phyloP scores from a whole-genome alignment of 2,329 filamentous ascomycete species.

The Paecilomyces variotii region DNA sequence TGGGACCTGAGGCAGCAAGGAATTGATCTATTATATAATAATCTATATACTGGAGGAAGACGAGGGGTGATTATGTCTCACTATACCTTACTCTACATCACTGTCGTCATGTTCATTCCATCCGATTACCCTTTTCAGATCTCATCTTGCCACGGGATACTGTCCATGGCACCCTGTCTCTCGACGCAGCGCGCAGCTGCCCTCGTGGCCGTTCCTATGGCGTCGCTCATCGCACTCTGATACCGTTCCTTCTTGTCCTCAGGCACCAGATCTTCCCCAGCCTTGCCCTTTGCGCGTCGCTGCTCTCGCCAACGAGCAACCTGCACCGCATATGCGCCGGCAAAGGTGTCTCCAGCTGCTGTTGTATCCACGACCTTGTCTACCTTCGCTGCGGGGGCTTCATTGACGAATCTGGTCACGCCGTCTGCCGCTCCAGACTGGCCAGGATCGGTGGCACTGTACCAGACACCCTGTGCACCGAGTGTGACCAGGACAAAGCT shows the following conservation, averaged over 20 bases:
- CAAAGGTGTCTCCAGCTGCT: slow-evolving; percentile 89
- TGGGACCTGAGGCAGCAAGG: not conserved
- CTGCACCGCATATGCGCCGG: slow-evolving; percentile 74
- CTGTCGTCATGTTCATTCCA: slow-evolving; percentile 6
- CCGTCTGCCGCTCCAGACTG: slow-evolving; percentile 32
- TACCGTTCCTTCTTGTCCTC: slow-evolving; percentile 29
- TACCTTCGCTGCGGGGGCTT: slow-evolving; percentile 59
- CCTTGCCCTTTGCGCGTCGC: slow-evolving; percentile 41
- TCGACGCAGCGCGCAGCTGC: slow-evolving; percentile 40
- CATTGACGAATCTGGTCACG: slow-evolving; percentile 21
- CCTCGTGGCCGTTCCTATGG: slow-evolving; percentile 34
- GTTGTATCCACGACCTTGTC: slow-evolving; percentile 79
- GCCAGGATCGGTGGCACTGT: slow-evolving; percentile 47
- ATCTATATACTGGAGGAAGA: not conserved
- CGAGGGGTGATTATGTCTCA: not conserved
- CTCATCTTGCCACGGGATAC: slow-evolving; percentile 42
- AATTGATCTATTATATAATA: not conserved
- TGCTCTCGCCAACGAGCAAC: slow-evolving; percentile 48
- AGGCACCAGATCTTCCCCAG: slow-evolving; percentile 36
- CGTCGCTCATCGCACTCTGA: slow-evolving; percentile 39
- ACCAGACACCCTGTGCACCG: slow-evolving; percentile 67
- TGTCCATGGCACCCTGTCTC: slow-evolving; percentile 39
- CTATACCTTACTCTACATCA: slow-evolving; percentile 3
- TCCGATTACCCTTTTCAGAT: slow-evolving; percentile 15
- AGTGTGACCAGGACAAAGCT: slow-evolving; percentile 75